Evolutionary conservation across 1,139 yeast species (phyloP), one percentile per base, ranked within the genome.

Genomic region (Candida mesenterica): DNA sequence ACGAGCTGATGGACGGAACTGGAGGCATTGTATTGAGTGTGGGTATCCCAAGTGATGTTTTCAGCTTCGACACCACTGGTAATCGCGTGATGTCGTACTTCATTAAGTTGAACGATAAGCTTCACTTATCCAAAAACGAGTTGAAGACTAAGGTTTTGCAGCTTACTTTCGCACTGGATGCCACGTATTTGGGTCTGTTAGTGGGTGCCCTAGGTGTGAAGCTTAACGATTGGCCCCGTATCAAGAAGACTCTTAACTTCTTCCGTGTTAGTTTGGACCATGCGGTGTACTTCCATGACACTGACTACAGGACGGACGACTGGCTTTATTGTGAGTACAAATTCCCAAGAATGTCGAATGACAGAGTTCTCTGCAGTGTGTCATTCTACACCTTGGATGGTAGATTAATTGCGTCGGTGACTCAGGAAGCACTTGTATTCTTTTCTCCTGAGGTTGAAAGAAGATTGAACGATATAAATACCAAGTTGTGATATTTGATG

Each of bases 241-340:
- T 27, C 24, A 33, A 25, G 47, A 36, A 25, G 51, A 49, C 26
- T 36, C 32, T 43, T 10, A 39, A 43, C 30, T 67, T 61, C 45
- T 63, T 61, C 51, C 54, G 71, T 33, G 74, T 69, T 2, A 62
- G 68, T 34, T 57, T 69, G 48, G 74, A 68, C 45, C 73, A 68
- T 42, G 40, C 63, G n/a, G 48, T 68, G 15, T 64, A 55, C 42
- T 61, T 58, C 50, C 74, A 68, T 41, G 70, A 64, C 37, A 41
- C 40, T 2, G 55, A 62, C 36, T 65, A 53, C 32, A 66, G 66
- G 44, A 59, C 71, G 3, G 61, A 65, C 22, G 53, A 57, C 16
- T 68, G 73, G 72, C 43, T 67, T 42, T 69, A 57, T 43, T 40
- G 67, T 37, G 72, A 66, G 45, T 66, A 55, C 46, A 47, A 52